phyloP scores from a whole-genome alignment of 2,329 filamentous ascomycete species.

The Dendryphion nanum region DNA sequence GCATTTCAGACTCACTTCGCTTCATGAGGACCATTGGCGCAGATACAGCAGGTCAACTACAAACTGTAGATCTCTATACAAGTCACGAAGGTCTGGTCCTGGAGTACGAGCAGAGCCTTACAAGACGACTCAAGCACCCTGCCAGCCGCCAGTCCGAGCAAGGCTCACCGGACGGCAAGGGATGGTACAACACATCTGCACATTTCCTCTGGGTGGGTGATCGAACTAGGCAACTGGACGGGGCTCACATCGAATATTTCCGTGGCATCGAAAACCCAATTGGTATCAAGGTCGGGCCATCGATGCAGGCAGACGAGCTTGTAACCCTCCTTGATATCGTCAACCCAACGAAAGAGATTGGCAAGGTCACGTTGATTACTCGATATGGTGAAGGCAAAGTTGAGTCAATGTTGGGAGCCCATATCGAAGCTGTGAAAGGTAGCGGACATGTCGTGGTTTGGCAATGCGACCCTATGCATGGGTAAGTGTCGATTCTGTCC shows the following conservation, averaged over 20 bases:
- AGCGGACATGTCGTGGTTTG: constrained; percentile 80
- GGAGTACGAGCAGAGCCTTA: constrained; percentile 90
- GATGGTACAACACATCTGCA: constrained; percentile 90
- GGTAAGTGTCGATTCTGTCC: constrained; percentile 42
- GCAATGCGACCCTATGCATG: constrained; percentile 99
- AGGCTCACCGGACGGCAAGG: constrained; percentile 46
- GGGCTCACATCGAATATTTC: constrained; percentile 96
- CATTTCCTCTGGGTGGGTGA: constrained; percentile 99
- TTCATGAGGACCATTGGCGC: constrained; percentile 96
- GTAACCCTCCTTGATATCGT: constrained; percentile 77
- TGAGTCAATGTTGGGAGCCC: constrained; percentile 69
- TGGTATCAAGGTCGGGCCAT: constrained; percentile 92
- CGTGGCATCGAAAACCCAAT: constrained; percentile 94
- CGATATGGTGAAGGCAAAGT: constrained; percentile 85
- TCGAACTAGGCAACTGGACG: constrained; percentile 87
- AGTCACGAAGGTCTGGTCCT: constrained; percentile 92
- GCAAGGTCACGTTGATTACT: constrained; percentile 95
- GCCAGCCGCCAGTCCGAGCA: constrained; percentile 38
- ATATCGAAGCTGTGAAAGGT: constrained; percentile 84
- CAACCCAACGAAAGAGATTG: constrained; percentile 77
- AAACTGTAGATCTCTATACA: constrained; percentile 92
- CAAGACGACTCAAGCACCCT: constrained; percentile 70
- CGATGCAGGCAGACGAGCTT: constrained; percentile 74
- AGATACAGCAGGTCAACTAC: constrained; percentile 76
- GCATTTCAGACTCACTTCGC: constrained; percentile 84